Base-by-base conservation (phyloP, 371 early-diverging fungal genomes). In the Rhizopus delemar region DNA sequence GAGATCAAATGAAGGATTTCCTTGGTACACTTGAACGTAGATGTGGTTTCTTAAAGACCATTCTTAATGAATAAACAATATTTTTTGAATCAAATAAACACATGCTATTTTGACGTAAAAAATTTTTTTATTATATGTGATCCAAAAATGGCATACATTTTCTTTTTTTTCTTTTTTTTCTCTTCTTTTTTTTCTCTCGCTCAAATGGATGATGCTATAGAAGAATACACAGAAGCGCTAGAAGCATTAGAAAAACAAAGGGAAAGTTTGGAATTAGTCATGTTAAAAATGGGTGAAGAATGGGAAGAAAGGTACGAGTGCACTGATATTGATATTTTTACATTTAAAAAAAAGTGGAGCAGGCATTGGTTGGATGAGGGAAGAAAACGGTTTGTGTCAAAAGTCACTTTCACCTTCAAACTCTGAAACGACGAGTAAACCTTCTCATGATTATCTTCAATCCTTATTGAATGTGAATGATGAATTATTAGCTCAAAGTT, bases 1-100 rank as follows among this genome's bases (percentile, higher is more conserved):
- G 68, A 16, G 73, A 73, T 54, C 81, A 81, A 58, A 81, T 81
- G 81, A 71, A 76, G 57, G 77, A 75, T 13, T 81, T 81, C 51
- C 58, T 81, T 4, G 62, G 57, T 46, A 71, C 73, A 60, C 67
- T 81, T 11, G 81, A 81, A 64, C 74, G 73, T 41, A 69, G 81
- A 8, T 73, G 73, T 39, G 66, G 56, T 28, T 63, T 69, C 33
- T 45, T 73, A 13, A 66, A 65, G 51, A 62, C 70, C 5, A 38
- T 70, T 39, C 57, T 68, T 31, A 22, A 16, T 41, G 36, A 39
- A 55, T 8, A 32, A 55, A 38, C n/a, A 54, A 54, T 31, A 31
- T 33, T 6, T 36, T 36, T 3, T 0, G 38, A 8, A 38, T 38
- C 7, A 38, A 12, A 38, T 11, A 38, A 38, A 38, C 39, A 38